Evolutionary conservation across 225 moss, liverwort and hornwort genomes (phyloP).

Genomic region (Bryum argenteum): DNA sequence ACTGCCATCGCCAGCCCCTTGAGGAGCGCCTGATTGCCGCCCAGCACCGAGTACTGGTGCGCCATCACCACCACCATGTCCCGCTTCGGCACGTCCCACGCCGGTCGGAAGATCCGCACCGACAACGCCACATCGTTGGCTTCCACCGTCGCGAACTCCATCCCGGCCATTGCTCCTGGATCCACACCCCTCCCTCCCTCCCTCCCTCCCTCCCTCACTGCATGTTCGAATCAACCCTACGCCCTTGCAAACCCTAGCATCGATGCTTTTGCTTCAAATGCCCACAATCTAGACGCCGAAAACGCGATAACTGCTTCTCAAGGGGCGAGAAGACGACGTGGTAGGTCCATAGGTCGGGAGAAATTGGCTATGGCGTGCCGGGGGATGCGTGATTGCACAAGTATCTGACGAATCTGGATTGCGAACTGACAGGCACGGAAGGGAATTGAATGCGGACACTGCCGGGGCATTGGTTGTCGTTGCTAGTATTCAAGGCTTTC

Average conservation of each 20-base stretch:
- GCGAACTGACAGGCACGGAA: constrained; percentile 34
- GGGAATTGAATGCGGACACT: constrained; percentile 14
- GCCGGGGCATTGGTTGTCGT: too few species aligned
- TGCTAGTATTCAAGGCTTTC: too few species aligned
- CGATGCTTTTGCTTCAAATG: background rate
- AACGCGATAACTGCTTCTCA: background rate
- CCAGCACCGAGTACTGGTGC: constrained; percentile 91
- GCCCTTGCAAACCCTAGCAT: background rate
- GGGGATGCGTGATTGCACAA: constrained; percentile 34
- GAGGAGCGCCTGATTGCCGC: constrained; percentile 83
- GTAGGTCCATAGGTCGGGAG: constrained; percentile 12
- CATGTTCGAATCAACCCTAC: background rate
- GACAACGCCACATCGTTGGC: constrained; percentile 82
- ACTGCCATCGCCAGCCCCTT: constrained; percentile 81
- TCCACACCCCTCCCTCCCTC: background rate
- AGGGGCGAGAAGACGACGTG: background rate
- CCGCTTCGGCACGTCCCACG: constrained; percentile 42
- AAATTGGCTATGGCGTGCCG: constrained; percentile 23
- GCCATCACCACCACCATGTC: constrained; percentile 68
- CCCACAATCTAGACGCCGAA: background rate
- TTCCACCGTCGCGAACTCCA: constrained; percentile 88
- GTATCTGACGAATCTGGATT: constrained; percentile 19
- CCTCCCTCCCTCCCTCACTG: constrained; percentile 13
- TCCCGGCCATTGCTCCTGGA: constrained; percentile 10
- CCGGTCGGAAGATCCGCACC: constrained; percentile 71